phyloP scores from a whole-genome alignment of 257 asterid genomes.

The Penstemon eatonii region DNA sequence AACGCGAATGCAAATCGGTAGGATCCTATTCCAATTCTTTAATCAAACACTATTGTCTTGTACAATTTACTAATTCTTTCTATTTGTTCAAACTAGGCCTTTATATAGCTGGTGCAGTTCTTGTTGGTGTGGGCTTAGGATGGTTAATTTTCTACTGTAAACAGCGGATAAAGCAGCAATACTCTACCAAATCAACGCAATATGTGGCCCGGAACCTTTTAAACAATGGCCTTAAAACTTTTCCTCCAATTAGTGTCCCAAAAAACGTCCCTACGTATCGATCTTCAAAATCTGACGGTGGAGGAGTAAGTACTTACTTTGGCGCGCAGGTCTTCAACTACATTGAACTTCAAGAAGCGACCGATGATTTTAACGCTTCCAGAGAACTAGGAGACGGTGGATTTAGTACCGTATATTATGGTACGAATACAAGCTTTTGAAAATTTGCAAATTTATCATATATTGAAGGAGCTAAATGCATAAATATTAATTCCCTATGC shows the following conservation, averaged over 20 bases:
- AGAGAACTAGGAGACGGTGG: slow-evolving; percentile 88
- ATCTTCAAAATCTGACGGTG: slow-evolving; percentile 44
- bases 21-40: not conserved
- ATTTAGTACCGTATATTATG: slow-evolving; percentile 75
- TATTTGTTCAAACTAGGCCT: slow-evolving; percentile 40
- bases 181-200: slow-evolving; percentile 33
- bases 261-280: slow-evolving; percentile 47
- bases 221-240: slow-evolving; percentile 38
- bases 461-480: too few species aligned
- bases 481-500: too few species aligned
- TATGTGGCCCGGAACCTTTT: slow-evolving; percentile 43
- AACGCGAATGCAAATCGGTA: not conserved
- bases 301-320: slow-evolving; percentile 34
- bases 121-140: slow-evolving; percentile 58
- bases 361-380: slow-evolving; percentile 53
- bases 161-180: slow-evolving; percentile 44
- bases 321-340: slow-evolving; percentile 69
- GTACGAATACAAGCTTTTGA: slow-evolving; percentile 29
- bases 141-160: slow-evolving; percentile 52
- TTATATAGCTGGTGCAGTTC: slow-evolving; percentile 53
- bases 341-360: slow-evolving; percentile 77
- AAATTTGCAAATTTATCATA: not conserved
- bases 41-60: not conserved
- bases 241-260: slow-evolving; percentile 40
- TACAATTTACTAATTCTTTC: not conserved